Evolutionary conservation across 495 filamentous ascomycete species (phyloP), one percentile per base, ranked within the genome.

Genomic region (Hypoxylon trugodes): DNA sequence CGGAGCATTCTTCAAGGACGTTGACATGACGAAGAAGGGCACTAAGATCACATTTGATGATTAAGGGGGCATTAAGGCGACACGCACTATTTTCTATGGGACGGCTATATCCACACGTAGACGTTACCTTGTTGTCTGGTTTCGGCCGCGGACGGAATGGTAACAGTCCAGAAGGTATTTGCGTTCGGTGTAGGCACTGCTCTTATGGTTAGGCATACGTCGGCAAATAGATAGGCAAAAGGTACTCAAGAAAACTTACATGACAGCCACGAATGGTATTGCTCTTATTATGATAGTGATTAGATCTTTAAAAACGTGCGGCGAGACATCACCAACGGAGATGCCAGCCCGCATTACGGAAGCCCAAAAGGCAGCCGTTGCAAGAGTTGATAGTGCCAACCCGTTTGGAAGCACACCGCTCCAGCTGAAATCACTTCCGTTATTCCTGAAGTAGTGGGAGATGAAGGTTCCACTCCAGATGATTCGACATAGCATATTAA

Each of bases 41-140:
- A 96, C 89, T 54, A 98, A 96, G 82, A 97, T 97, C 70, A 91
- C 82, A 28, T 98, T 98, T 74, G 92, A 96, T 73, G 88, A 90
- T 70, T 86, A 70, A 67, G 60, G 19, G 12, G n/a, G 19, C 47
- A 42, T 33, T 10, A 36, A 22, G 51, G 36, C 18, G 21, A 63
- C 28, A 47, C 18, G 30, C 32, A 37, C 26, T 43, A 24, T 15
- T 32, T 51, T 42, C 30, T 26, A 56, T 36, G 36, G 40, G 26
- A 36, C 18, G 33, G 32, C 26, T 52, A 46, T 60, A 38, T 42
- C 36, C 28, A 50, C 42, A 19, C 15, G 30, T 41, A 30, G 16
- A 32, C 18, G 2, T 40, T 42, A 65, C 13, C 22, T 59, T 33
- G 25, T 43, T 22, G 56, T 35, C 61, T 61, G 46, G 42, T 56